Conservation (phyloP, 352 stramenopile species). For the Phytophthora lateralis region DNA sequence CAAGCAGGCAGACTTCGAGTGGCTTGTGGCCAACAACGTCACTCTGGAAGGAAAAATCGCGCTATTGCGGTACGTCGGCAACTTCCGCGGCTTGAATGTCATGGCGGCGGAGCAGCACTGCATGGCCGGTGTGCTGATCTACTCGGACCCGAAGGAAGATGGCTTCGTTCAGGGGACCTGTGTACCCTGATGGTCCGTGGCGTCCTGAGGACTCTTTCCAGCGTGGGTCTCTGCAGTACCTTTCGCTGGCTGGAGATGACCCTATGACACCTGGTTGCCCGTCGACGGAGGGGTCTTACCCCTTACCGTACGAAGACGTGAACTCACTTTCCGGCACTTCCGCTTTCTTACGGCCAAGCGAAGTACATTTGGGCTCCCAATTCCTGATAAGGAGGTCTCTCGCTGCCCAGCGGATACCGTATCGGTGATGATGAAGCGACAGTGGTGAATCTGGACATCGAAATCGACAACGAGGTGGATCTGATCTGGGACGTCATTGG, state of each 20-base stretch:
- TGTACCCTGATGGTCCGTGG: slow-evolving; percentile 72
- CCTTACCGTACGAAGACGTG: slow-evolving; percentile 40
- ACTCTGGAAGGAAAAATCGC: slow-evolving; percentile 64
- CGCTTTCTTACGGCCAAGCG: slow-evolving; percentile 64
- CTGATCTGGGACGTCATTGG: slow-evolving; percentile 39
- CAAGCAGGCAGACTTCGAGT: slow-evolving; percentile 60
- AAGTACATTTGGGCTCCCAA: slow-evolving; percentile 59
- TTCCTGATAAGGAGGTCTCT: slow-evolving; percentile 55
- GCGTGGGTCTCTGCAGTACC: slow-evolving; percentile 72
- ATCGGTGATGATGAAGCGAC: slow-evolving; percentile 59
- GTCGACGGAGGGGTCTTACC: slow-evolving; percentile 36
- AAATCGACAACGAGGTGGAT: slow-evolving; percentile 64
- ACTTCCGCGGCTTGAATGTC: slow-evolving; percentile 60
- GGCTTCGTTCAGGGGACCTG: slow-evolving; percentile 52
- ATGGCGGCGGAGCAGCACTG: slow-evolving; percentile 63
- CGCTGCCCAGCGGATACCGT: slow-evolving; percentile 57
- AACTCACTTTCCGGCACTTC: slow-evolving; percentile 41
- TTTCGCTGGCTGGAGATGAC: slow-evolving; percentile 63
- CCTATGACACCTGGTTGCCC: slow-evolving; percentile 44
- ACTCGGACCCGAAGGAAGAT: slow-evolving; percentile 77
- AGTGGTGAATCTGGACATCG: slow-evolving; percentile 47
- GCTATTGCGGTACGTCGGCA: slow-evolving; percentile 62
- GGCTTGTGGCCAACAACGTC: slow-evolving; percentile 52
- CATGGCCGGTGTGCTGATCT: slow-evolving; percentile 68
- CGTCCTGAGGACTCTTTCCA: slow-evolving; percentile 61